These are phyloP conservation scores for Russula lepida DNA, from an alignment of 768 basidiomycete species.

Conservation along the genomic window DNA sequence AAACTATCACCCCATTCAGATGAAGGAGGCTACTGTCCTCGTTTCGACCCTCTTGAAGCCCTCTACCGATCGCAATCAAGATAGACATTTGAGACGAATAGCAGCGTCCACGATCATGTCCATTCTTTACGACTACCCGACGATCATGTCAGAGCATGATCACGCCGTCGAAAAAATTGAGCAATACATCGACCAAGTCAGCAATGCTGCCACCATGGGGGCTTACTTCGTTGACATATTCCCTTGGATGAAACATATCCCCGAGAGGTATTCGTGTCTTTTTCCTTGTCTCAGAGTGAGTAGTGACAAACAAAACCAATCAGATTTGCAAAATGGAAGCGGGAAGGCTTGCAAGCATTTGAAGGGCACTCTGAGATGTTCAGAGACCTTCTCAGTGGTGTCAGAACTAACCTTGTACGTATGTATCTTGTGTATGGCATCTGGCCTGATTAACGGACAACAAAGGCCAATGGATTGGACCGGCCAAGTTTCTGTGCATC, in stretches of 20 bases:
- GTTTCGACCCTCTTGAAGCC: constrained; percentile 24
- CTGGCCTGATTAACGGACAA: not conserved
- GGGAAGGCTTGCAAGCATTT: constrained; percentile 16
- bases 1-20: constrained; percentile 25
- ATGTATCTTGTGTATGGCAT: not conserved
- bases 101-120: constrained; percentile 26
- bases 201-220: not conserved
- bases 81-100: constrained; percentile 25
- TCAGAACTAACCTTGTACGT: constrained; percentile 6
- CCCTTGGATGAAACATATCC: constrained; percentile 11
- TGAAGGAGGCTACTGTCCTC: constrained; percentile 26
- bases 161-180: not conserved
- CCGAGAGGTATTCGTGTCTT: constrained; percentile 5
- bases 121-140: constrained; percentile 22
- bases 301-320: not conserved
- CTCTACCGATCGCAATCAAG: constrained; percentile 24
- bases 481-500: not conserved
- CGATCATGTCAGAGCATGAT: not conserved
- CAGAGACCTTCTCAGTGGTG: constrained; percentile 14
- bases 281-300: not conserved
- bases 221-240: not conserved
- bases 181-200: not conserved
- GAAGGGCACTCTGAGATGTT: constrained; percentile 6
- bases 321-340: constrained; percentile 24
- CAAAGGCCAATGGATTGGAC: not conserved